Evolutionary conservation across 805 yeast species (phyloP), one percentile per base, ranked within the genome.

Genomic region (Metschnikowia santaceciliae): DNA sequence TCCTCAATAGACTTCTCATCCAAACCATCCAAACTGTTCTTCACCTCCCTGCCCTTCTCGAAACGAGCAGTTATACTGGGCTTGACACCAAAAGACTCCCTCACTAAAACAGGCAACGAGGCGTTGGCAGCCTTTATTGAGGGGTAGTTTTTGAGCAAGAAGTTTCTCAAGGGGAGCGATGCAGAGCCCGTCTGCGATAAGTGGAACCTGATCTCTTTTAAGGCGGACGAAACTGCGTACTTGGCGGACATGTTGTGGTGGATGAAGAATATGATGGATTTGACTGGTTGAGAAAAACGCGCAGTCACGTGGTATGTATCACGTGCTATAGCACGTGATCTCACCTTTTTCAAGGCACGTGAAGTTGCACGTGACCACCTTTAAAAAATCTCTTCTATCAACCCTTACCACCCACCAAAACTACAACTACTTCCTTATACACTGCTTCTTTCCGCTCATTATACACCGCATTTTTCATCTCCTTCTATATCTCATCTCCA

Each of bases 131-230:
- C 64, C 64, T 80, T 79, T 61, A 89, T 70, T n/a, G 73, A 61
- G n/a, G 86, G 82, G 68, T 88, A 88, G 61, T 83, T 74, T 50
- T 78, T 74, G 44, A 79, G 69, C 56, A 89, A 72, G 62, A 85
- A 89, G 15, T 79, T 70, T 68, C 89, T 82, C 60, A 88, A 73
- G 6, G 86, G 82, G 8, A 72, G 75, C 13, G 91, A 81, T 4
- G 88, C 81, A 55, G 81, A 81, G n/a, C 87, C 86, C n/a, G 84
- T 77, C 68, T 86, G 94, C 32, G 90, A 84, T 56, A 88, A 75
- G 63, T 88, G 90, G 70, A 88, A 86, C 68, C 96, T 80, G 63
- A 89, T 76, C 74, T 89, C 96, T 65, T 77, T 87, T 57, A 88
- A 77, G 10, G 87, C 79, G 33, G 70, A 66, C n/a, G 84, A 80